A percentile compares a stretch with the other conserved stretches of the same genome.
Conservation (phyloP, 306 rosid genomes). For the Fragaria iinumae region DNA sequence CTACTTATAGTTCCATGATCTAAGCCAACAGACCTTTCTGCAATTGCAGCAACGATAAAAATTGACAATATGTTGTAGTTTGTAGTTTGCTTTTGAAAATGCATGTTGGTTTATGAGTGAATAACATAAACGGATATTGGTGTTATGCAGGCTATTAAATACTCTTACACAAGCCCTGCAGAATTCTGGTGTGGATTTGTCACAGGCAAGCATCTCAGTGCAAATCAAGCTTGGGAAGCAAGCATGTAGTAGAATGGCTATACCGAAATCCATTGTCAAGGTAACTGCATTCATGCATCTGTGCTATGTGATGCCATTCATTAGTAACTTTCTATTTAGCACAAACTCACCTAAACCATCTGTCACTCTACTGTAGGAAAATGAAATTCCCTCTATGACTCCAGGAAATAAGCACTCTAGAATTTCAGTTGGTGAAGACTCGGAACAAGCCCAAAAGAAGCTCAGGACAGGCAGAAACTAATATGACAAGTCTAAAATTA, state of each 20-base stretch:
- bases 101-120: slow-evolving; percentile 18
- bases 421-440: slow-evolving; percentile 47
- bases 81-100: neutral
- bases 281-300: slow-evolving; percentile 38
- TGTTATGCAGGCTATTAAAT: slow-evolving; percentile 67
- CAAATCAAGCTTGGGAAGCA: slow-evolving; percentile 86
- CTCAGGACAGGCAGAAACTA: slow-evolving; percentile 63
- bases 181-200: slow-evolving; percentile 93
- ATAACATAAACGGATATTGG: slow-evolving; percentile 14
- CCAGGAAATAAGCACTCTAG: slow-evolving; percentile 44
- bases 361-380: slow-evolving; percentile 43
- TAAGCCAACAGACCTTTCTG: slow-evolving; percentile 1
- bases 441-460: slow-evolving; percentile 68
- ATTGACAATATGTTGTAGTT: neutral
- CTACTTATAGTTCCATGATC: neutral
- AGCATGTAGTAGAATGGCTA: slow-evolving; percentile 38
- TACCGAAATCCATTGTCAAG: slow-evolving; percentile 49
- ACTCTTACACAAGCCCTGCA: slow-evolving; percentile 86
- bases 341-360: slow-evolving; percentile 23
- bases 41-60: neutral
- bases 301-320: neutral
- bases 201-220: slow-evolving; percentile 90
- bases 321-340: neutral
- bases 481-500: slow-evolving; percentile 22
- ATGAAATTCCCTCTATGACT: slow-evolving; percentile 44